These are phyloP conservation scores for Salix brachista DNA, from an alignment of 345 rosid species.

Conservation along the genomic window DNA sequence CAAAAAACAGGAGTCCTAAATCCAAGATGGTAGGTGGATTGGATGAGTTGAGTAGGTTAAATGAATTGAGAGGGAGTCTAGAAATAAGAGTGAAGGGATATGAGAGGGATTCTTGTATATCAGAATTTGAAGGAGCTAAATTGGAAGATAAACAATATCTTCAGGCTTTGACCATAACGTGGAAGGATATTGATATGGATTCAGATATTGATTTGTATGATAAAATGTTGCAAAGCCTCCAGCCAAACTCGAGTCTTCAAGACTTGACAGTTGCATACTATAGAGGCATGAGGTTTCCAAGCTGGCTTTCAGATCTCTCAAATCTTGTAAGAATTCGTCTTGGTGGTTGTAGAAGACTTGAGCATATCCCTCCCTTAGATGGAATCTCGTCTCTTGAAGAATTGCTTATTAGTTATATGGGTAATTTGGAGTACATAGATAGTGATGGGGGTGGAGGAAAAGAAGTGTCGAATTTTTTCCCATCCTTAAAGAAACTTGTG, in stretches of 20 bases:
- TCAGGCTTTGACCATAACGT: neutral
- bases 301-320: too few species aligned
- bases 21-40: neutral
- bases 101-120: neutral
- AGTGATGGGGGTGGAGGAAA: neutral
- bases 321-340: too few species aligned
- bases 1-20: neutral
- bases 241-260: too few species aligned
- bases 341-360: too few species aligned
- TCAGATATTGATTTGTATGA: neutral
- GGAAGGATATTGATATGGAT: neutral
- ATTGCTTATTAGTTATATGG: accelerated
- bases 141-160: neutral
- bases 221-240: too few species aligned
- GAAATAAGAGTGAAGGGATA: neutral
- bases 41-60: neutral
- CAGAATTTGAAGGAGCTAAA: neutral
- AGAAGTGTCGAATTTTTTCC: neutral
- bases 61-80: neutral
- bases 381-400: too few species aligned
- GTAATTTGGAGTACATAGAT: neutral
- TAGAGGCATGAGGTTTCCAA: too few species aligned
- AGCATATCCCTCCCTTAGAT: too few species aligned
- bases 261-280: too few species aligned
- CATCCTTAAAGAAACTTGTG: neutral